These are phyloP conservation scores for Mycothermus thermophilus DNA, from an alignment of 495 filamentous ascomycete genomes.

Conservation along the genomic window DNA sequence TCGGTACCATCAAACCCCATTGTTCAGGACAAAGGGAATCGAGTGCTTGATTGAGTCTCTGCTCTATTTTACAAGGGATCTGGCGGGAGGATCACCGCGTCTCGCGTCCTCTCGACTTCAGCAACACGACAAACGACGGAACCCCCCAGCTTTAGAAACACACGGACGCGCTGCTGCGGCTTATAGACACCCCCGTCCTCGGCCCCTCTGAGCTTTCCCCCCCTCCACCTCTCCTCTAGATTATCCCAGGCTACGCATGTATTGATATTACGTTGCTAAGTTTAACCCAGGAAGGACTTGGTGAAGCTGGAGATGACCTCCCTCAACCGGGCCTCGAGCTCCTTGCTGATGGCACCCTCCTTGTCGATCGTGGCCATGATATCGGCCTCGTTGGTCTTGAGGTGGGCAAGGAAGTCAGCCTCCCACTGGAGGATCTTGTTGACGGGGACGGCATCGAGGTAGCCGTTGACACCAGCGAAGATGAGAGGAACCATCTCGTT, in stretches of 20 bases:
- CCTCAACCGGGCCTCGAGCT: constrained; percentile 76
- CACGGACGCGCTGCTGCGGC: constrained; percentile 29
- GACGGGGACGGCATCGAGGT: constrained; percentile 77
- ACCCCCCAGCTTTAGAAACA: constrained; percentile 31
- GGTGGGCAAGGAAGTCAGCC: constrained; percentile 78
- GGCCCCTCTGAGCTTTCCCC: constrained; percentile 13
- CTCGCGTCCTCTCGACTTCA: constrained; percentile 25
- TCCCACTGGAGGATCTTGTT: constrained; percentile 82
- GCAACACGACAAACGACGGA: constrained; percentile 27
- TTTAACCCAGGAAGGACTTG: constrained; percentile 67
- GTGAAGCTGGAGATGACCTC: constrained; percentile 69
- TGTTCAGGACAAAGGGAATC: constrained; percentile 33
- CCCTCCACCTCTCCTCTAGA: constrained; percentile 8
- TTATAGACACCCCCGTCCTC: constrained; percentile 36
- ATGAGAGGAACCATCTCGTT: constrained; percentile 99
- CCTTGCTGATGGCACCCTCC: constrained; percentile 93
- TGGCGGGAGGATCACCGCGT: constrained; percentile 26
- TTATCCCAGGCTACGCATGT: constrained; percentile 1
- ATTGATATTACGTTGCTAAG: constrained; percentile 21
- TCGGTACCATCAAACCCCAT: too few relatives aligned
- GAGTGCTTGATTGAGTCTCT: constrained; percentile 35
- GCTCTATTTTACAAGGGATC: constrained; percentile 36
- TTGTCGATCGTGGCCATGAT: constrained; percentile 80
- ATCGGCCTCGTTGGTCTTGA: constrained; percentile 78
- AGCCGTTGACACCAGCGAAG: constrained; percentile 97